Evolutionary conservation across 306 rosid species (phyloP).

Genomic region (Sicyos edulis): DNA sequence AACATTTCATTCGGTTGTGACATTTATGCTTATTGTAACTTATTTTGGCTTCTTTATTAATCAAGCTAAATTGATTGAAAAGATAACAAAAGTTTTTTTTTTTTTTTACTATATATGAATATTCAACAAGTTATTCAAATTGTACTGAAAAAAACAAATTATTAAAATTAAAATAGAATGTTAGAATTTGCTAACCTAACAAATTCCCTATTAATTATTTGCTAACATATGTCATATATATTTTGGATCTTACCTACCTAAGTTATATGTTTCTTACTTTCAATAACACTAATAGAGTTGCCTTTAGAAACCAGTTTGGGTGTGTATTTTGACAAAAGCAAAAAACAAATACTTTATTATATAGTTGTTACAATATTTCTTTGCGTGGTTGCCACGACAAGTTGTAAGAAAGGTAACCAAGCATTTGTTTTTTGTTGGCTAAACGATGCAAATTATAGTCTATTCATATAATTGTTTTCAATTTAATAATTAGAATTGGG

Average conservation of each 20-base stretch:
- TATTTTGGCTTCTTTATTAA: too few species aligned
- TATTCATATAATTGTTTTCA: not conserved
- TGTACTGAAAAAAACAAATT: too few species aligned
- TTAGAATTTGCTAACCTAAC: too few species aligned
- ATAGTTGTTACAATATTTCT: not conserved
- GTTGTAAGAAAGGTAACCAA: not conserved
- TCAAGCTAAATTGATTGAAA: too few species aligned
- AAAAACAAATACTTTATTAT: not conserved
- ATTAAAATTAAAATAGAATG: too few species aligned
- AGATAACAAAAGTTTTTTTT: too few species aligned
- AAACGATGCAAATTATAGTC: not conserved
- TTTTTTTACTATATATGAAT: too few species aligned
- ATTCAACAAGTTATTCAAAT: too few species aligned
- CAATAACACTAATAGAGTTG: not conserved
- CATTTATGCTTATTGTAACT: too few species aligned
- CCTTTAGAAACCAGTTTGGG: not conserved
- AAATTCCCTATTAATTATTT: too few species aligned
- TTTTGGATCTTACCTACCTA: not conserved
- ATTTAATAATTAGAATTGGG: too few species aligned
- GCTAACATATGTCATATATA: not conserved
- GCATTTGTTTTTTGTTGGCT: not conserved
- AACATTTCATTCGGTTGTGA: too few species aligned
- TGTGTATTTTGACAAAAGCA: not conserved
- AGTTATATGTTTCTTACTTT: not conserved
- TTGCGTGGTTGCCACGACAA: slow-evolving; percentile 16